Conservation (phyloP, 306 rosid genomes). For the Quercus gilva region DNA sequence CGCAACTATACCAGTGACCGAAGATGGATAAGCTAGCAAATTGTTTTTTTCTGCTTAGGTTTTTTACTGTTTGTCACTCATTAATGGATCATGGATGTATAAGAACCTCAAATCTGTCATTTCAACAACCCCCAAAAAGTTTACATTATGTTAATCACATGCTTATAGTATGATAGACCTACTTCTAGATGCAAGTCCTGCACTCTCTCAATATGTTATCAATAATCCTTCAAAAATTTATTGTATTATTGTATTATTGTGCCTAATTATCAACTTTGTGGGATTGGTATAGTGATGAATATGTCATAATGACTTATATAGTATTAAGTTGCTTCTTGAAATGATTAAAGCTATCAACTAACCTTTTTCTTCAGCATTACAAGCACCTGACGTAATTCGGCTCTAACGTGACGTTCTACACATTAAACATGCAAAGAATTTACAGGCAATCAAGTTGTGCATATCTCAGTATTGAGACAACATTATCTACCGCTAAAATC, state of each 20-base stretch:
- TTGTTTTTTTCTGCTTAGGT: constrained; percentile 8
- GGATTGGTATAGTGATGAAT: not conserved
- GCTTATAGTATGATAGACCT: constrained; percentile 22
- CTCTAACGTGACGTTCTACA: not conserved
- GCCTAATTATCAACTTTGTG: not conserved
- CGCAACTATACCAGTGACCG: constrained; percentile 27
- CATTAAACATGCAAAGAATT: not conserved
- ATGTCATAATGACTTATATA: not conserved
- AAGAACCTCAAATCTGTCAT: constrained; percentile 27
- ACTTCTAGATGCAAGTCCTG: not conserved
- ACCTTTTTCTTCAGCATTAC: not conserved
- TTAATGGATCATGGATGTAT: constrained; percentile 17
- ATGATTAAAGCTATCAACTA: not conserved
- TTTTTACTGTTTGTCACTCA: constrained; percentile 21
- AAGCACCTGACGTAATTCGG: not conserved
- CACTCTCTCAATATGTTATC: not conserved
- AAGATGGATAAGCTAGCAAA: constrained; percentile 20
- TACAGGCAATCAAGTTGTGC: not conserved
- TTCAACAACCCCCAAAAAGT: not conserved
- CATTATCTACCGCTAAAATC: too few relatives aligned
- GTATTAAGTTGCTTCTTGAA: not conserved
- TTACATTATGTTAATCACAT: constrained; percentile 16
- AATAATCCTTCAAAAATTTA: not conserved
- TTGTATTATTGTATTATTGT: not conserved
- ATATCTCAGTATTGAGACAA: too few relatives aligned